Evolutionary conservation across 2,329 filamentous ascomycete species (phyloP), one percentile per base, ranked within the genome.

Genomic region (Phoma sp.): DNA sequence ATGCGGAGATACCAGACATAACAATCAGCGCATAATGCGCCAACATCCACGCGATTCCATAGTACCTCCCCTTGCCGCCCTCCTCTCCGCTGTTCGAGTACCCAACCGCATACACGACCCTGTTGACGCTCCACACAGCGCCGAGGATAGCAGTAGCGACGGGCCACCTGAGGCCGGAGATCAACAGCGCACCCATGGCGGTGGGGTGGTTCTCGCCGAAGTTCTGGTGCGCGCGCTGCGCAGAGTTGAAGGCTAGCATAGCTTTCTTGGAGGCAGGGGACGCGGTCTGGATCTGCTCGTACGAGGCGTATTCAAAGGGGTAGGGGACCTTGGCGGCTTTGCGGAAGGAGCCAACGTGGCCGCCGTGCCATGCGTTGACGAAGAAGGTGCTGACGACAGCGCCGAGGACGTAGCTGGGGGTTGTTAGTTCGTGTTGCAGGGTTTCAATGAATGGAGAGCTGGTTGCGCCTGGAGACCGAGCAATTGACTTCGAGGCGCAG

Each of bases 241-340:
- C 71, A 48, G 64, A 59, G 73, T 82, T 82, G 75, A 80, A 81
- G 29, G 76, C 64, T 55, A 80, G 70, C 66, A 80, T 71, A 21
- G 65, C 74, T 75, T 75, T 80, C 75, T 68, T 74, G 65, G 62
- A 78, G 13, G 72, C 68, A 19, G 72, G 66, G 2, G 72, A 62
- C 4, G 75, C 71, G 15, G 73, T 65, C 32, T 69, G 78, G 70
- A 84, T 77, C 70, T 85, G 80, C 56, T 83, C 79, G 43, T 77
- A 72, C 21, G 82, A 82, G 27, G 85, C 85, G 74, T 85, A 86
- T 68, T 77, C 74, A 74, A 84, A 82, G 13, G 85, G 85, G 71
- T 87, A 87, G 15, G 77, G 76, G 57, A 87, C 75, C 37, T 80
- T 77, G 58, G 84, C 83, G 3, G 72, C 64, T 62, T 80, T 81